These are phyloP conservation scores for Cladosporium colombiae DNA, from an alignment of 2,329 filamentous ascomycete genomes.

Conservation along the genomic window DNA sequence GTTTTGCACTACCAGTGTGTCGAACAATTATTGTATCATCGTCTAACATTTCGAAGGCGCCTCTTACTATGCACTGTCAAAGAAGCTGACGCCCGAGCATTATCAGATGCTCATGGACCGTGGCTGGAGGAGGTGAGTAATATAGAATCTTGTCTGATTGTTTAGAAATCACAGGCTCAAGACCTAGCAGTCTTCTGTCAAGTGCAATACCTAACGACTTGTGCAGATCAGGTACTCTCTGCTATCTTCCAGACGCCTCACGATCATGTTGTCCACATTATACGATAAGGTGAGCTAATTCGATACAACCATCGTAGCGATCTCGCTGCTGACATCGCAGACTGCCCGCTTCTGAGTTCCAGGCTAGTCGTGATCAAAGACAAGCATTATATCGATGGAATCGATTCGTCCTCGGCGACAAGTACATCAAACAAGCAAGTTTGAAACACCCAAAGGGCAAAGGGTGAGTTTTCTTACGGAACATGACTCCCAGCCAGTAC, in stretches of 20 bases:
- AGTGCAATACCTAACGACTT: neutral
- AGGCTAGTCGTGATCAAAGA: slow-evolving; percentile 69
- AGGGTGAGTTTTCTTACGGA: slow-evolving; percentile 48
- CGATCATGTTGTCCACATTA: slow-evolving; percentile 91
- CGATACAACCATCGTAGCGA: neutral
- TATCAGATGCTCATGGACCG: slow-evolving; percentile 74
- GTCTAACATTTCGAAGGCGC: slow-evolving; percentile 54
- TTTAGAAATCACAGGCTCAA: neutral
- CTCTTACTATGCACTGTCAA: slow-evolving; percentile 69
- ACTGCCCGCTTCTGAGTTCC: slow-evolving; percentile 66
- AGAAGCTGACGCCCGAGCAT: slow-evolving; percentile 62
- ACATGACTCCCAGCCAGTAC: neutral
- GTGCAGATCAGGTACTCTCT: slow-evolving; percentile 55
- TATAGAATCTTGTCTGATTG: neutral
- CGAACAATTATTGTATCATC: neutral
- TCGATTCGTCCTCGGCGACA: slow-evolving; percentile 66
- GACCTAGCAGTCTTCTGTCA: neutral
- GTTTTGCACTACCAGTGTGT: neutral
- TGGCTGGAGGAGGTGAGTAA: slow-evolving; percentile 72
- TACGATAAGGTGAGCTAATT: slow-evolving; percentile 59
- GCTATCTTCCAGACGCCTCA: slow-evolving; percentile 77
- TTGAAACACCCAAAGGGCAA: slow-evolving; percentile 67
- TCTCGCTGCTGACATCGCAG: slow-evolving; percentile 39
- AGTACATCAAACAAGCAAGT: slow-evolving; percentile 65
- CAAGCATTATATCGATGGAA: slow-evolving; percentile 78